Percentiles rank a stretch among this genome's conserved stretches.
Conservation (phyloP, 805 yeast genomes). For the Yamadazyma takamatsuzukensis region DNA sequence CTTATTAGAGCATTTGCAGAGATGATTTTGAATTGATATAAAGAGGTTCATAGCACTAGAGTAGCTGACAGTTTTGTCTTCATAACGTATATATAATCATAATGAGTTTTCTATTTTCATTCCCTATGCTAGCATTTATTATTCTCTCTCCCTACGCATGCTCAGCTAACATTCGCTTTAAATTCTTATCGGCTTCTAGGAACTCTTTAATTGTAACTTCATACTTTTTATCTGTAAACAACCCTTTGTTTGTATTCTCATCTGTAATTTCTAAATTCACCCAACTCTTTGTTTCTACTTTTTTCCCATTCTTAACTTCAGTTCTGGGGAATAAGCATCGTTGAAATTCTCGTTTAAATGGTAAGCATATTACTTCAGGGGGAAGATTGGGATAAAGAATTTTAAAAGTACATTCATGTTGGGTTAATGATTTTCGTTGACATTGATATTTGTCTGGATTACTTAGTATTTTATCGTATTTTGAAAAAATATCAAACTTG, state of each 20-base stretch:
- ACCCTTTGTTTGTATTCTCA: conserved; percentile 24
- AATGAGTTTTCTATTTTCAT: too few species aligned
- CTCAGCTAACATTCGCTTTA: conserved; percentile 29
- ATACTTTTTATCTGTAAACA: conserved; percentile 20
- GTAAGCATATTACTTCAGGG: conserved; percentile 39
- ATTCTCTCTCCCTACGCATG: too few species aligned
- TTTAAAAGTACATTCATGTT: conserved; percentile 41
- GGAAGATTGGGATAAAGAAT: conserved; percentile 21
- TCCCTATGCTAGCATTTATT: too few species aligned
- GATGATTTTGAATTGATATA: background rate
- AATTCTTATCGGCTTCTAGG: conserved; percentile 35
- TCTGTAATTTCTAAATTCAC: conserved; percentile 38
- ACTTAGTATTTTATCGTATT: conserved; percentile 22
- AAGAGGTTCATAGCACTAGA: too few species aligned
- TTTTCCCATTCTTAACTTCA: conserved; percentile 22
- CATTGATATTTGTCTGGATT: conserved; percentile 33
- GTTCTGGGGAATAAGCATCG: conserved; percentile 29
- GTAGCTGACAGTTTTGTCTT: too few species aligned
- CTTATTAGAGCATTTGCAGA: conserved; percentile 30
- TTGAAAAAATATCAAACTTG: conserved; percentile 23
- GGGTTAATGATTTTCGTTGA: conserved; percentile 30
- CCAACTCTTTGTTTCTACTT: conserved; percentile 25
- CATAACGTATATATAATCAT: too few species aligned
- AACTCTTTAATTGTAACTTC: conserved; percentile 29
- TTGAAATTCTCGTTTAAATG: conserved; percentile 40